Conservation (phyloP, 306 rosid genomes). For the Vigna reflexopilosa region DNA sequence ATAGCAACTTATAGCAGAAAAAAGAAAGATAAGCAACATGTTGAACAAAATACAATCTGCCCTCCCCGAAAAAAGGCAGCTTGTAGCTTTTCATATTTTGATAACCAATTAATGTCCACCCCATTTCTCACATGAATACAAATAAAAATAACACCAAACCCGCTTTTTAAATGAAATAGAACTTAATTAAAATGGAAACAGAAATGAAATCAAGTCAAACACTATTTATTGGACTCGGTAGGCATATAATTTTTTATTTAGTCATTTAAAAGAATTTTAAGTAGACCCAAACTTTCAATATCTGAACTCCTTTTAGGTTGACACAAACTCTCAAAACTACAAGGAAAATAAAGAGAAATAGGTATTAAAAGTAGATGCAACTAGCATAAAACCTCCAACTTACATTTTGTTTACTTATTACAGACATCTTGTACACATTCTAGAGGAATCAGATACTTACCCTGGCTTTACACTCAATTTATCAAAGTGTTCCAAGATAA, state of each 20-base stretch:
- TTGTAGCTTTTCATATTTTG: background rate
- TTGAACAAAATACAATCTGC: background rate
- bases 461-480: conserved; percentile 89
- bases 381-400: conserved; percentile 32
- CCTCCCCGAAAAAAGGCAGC: background rate
- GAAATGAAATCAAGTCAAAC: background rate
- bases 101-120: background rate
- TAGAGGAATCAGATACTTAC: conserved; percentile 57
- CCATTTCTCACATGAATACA: background rate
- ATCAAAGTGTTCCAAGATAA: conserved; percentile 86
- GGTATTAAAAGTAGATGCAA: background rate
- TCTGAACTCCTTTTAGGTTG: conserved; percentile 3
- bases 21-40: background rate
- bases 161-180: background rate
- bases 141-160: background rate
- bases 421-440: conserved; percentile 2
- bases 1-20: background rate
- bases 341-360: conserved; percentile 20
- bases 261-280: background rate
- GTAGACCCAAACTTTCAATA: background rate
- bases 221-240: background rate
- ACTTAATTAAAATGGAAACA: background rate
- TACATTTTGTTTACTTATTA: background rate
- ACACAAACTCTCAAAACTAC: background rate
- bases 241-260: background rate